phyloP scores from a whole-genome alignment of 2,329 filamentous ascomycete species.

The Onygenales sp. region DNA sequence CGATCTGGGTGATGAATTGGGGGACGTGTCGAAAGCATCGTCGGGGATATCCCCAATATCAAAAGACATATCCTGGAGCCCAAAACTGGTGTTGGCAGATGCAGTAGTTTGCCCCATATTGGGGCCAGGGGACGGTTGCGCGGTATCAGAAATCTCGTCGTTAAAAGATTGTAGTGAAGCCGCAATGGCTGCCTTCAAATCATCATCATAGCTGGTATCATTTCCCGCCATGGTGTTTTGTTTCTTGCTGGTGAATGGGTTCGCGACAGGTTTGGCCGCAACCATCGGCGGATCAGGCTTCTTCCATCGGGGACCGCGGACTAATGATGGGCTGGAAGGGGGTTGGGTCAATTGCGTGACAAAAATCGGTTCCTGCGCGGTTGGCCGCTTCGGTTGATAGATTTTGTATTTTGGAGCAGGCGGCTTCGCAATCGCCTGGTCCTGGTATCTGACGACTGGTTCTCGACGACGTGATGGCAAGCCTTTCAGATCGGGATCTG shows the following conservation, averaged over 20 bases:
- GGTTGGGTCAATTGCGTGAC: slow-evolving; percentile 40
- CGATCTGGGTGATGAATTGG: slow-evolving; percentile 38
- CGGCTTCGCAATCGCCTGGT: slow-evolving; percentile 13
- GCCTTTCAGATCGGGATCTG: slow-evolving; percentile 14
- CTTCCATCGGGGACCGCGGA: slow-evolving; percentile 43
- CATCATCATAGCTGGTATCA: slow-evolving; percentile 16
- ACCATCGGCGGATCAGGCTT: slow-evolving; percentile 25
- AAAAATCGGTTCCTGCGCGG: slow-evolving; percentile 34
- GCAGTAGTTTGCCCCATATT: neutral
- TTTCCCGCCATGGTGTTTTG: neutral
- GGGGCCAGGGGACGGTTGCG: neutral
- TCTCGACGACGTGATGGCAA: neutral
- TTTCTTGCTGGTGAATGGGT: neutral
- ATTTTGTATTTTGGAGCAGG: slow-evolving; percentile 28
- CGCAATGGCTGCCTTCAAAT: slow-evolving; percentile 27
- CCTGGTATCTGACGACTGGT: slow-evolving; percentile 8
- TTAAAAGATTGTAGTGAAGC: slow-evolving; percentile 31
- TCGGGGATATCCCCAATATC: slow-evolving; percentile 50
- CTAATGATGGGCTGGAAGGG: slow-evolving; percentile 41
- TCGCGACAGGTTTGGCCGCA: slow-evolving; percentile 6
- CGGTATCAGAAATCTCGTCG: slow-evolving; percentile 11
- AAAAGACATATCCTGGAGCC: slow-evolving; percentile 11
- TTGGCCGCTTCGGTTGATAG: slow-evolving; percentile 31
- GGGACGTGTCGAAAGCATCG: slow-evolving; percentile 59
- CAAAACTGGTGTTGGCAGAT: neutral